A percentile compares a stretch with the other conserved stretches of the same genome.
Conservation (phyloP, 495 filamentous ascomycete genomes). For the Schizothecium vesticola region DNA sequence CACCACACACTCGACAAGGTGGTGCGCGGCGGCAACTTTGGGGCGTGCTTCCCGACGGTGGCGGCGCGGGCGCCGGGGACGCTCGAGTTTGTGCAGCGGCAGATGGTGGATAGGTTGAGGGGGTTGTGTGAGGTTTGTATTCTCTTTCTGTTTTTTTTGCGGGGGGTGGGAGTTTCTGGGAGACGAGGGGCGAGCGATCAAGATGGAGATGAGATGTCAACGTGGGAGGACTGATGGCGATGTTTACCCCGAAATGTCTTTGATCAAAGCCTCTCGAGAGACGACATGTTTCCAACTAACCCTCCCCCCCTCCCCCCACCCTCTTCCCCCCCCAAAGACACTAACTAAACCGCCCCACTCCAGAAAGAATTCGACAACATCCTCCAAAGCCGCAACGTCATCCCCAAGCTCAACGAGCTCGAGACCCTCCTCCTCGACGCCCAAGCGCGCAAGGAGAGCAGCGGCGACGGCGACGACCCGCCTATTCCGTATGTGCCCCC, state of each 20-base stretch:
- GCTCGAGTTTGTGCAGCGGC: conserved; percentile 61
- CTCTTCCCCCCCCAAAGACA: neutral
- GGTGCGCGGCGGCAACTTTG: conserved; percentile 72
- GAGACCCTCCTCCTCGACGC: conserved; percentile 73
- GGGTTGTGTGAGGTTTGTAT: conserved; percentile 43
- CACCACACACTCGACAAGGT: conserved; percentile 66
- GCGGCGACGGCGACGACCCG: neutral
- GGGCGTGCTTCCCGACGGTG: conserved; percentile 81
- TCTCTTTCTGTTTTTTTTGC: neutral
- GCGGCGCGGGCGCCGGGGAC: conserved; percentile 62
- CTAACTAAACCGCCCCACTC: neutral
- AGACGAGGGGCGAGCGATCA: neutral
- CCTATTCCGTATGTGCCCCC: conserved; percentile 43
- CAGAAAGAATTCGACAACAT: conserved; percentile 75
- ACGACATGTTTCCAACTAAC: too few species aligned
- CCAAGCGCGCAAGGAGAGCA: conserved; percentile 45
- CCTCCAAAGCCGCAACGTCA: conserved; percentile 61
- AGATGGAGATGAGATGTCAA: neutral
- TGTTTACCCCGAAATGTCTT: too few species aligned
- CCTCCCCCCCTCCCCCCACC: neutral
- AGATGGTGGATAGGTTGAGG: conserved; percentile 63
- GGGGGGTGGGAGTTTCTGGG: neutral
- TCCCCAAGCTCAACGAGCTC: conserved; percentile 73
- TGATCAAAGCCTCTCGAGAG: too few species aligned
- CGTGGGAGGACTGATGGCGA: too few species aligned